These are phyloP conservation scores for Candida loeiensis DNA, from an alignment of 805 yeast species.

Conservation along the genomic window DNA sequence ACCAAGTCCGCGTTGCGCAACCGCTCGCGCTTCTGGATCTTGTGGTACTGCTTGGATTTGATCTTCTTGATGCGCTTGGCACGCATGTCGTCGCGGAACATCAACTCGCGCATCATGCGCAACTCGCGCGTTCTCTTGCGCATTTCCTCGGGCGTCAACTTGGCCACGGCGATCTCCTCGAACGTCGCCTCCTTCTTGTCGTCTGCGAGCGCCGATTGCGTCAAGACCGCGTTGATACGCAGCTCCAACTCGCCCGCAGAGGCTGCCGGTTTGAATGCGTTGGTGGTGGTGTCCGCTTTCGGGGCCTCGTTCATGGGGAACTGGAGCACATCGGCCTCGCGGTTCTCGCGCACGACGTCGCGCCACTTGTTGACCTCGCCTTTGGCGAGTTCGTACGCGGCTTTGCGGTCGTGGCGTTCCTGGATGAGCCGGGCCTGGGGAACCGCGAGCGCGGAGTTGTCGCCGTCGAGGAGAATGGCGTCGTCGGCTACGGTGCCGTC, in stretches of 20 bases:
- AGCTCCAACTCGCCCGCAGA: slow-evolving; percentile 59
- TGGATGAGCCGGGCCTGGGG: slow-evolving; percentile 87
- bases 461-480: slow-evolving; percentile 47
- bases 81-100: slow-evolving; percentile 92
- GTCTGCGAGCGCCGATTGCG: slow-evolving; percentile 63
- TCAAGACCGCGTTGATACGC: slow-evolving; percentile 57
- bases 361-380: slow-evolving; percentile 87
- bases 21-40: slow-evolving; percentile 81
- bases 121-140: slow-evolving; percentile 73
- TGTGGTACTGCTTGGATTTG: slow-evolving; percentile 85
- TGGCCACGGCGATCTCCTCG: slow-evolving; percentile 81
- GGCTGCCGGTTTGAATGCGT: slow-evolving; percentile 42
- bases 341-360: slow-evolving; percentile 71
- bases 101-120: slow-evolving; percentile 88
- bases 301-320: slow-evolving; percentile 61
- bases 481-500: slow-evolving; percentile 47
- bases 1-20: slow-evolving; percentile 65
- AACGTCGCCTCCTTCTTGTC: slow-evolving; percentile 77
- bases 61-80: slow-evolving; percentile 92
- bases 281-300: slow-evolving; percentile 43
- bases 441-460: slow-evolving; percentile 55
- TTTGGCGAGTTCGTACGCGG: slow-evolving; percentile 86
- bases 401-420: slow-evolving; percentile 78
- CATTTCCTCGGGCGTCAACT: slow-evolving; percentile 76
- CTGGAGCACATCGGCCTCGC: slow-evolving; percentile 78